Conservation (phyloP, 2,329 filamentous ascomycete genomes). For the Madurella fahalii region DNA sequence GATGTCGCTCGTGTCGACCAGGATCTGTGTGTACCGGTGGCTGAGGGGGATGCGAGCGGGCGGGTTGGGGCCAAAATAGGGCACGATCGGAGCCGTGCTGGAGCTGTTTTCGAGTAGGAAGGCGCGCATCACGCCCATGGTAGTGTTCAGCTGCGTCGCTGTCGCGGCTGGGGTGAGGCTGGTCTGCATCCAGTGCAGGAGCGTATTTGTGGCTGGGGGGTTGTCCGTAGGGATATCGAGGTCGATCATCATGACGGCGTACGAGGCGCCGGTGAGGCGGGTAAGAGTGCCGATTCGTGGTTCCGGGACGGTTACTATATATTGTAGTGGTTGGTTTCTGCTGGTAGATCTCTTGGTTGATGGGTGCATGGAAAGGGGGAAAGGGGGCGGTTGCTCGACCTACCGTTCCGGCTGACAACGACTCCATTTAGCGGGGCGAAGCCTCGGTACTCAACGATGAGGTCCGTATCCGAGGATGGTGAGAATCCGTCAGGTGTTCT, state of each 20-base stretch:
- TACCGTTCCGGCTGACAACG: slow-evolving; percentile 37
- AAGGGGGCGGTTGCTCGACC: slow-evolving; percentile 10
- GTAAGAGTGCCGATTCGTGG: slow-evolving; percentile 36
- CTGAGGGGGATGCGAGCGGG: slow-evolving; percentile 36
- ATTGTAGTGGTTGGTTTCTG: slow-evolving; percentile 7
- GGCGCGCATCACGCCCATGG: slow-evolving; percentile 24
- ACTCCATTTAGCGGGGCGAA: slow-evolving; percentile 37
- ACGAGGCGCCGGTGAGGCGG: slow-evolving; percentile 38
- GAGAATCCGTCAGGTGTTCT: slow-evolving; percentile 40
- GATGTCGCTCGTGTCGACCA: slow-evolving; percentile 36
- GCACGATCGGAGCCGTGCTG: slow-evolving; percentile 27
- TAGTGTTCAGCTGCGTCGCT: slow-evolving; percentile 28
- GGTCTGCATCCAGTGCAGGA: slow-evolving; percentile 43
- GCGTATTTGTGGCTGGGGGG: slow-evolving; percentile 34
- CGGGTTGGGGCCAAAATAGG: slow-evolving; percentile 37
- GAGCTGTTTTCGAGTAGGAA: slow-evolving; percentile 34
- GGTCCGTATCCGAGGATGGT: slow-evolving; percentile 35
- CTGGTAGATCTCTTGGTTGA: not conserved
- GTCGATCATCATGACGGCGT: slow-evolving; percentile 41
- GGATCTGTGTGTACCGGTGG: slow-evolving; percentile 39
- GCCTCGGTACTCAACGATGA: slow-evolving; percentile 39
- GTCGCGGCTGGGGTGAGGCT: slow-evolving; percentile 31
- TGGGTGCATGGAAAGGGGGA: not conserved
- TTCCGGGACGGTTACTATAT: slow-evolving; percentile 34
- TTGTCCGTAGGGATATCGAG: slow-evolving; percentile 45